Evolutionary conservation across 306 rosid species (phyloP).

Genomic region (Cyamopsis tetragonoloba): DNA sequence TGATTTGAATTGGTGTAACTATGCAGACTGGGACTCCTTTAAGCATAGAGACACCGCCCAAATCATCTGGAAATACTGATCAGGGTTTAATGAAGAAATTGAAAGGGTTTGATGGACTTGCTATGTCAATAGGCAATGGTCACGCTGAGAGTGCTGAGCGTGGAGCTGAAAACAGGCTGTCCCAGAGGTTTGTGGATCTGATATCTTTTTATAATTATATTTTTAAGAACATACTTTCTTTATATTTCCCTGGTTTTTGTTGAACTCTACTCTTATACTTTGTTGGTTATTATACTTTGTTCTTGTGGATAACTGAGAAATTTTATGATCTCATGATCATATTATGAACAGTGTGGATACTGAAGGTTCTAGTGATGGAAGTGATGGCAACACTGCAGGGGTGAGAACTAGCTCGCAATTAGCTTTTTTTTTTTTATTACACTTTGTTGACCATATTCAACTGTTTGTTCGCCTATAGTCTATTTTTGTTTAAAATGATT

Average conservation of each 20-base stretch:
- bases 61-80: conserved; percentile 66
- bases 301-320: conserved; percentile 31
- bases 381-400: conserved; percentile 66
- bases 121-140: conserved; percentile 88
- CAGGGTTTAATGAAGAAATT: conserved; percentile 69
- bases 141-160: conserved; percentile 53
- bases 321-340: no score
- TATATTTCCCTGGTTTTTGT: not conserved
- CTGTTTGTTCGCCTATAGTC: conserved; percentile 19
- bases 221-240: not conserved
- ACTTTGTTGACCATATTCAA: conserved; percentile 18
- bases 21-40: conserved; percentile 58
- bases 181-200: conserved; percentile 60
- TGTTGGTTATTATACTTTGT: not conserved
- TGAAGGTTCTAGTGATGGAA: conserved; percentile 76
- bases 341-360: conserved; percentile 60
- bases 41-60: conserved; percentile 63
- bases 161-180: conserved; percentile 49
- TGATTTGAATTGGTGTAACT: conserved; percentile 24
- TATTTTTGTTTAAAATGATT: conserved; percentile 12
- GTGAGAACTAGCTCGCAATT: conserved; percentile 43
- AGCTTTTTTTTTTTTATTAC: not conserved
- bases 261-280: not conserved
- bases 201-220: not conserved
- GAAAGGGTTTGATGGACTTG: conserved; percentile 85